Evolutionary conservation across 352 stramenopile species (phyloP), one percentile per base, ranked within the genome.

Genomic region (Elongisporangium anandrum): DNA sequence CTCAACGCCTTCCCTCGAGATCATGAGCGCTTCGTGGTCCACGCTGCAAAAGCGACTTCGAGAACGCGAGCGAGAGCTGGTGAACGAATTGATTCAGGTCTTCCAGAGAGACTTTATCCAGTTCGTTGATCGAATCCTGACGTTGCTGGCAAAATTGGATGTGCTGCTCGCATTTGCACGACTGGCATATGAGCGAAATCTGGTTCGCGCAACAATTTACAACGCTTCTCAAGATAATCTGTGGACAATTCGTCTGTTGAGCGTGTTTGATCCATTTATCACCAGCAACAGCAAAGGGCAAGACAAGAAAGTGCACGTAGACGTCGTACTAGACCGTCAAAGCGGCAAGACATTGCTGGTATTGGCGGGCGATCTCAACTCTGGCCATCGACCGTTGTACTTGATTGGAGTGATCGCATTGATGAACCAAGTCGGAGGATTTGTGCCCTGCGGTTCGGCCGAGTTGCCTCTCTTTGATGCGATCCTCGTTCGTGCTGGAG

Each of bases 401-500:
- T 29, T 66, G 12, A 45, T 80, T 39, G 74, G 73, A 0, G 41
- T 70, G 7, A 66, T 72, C 7, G 67, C 71, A 10, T 47, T 78
- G 12, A 65, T 90, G 3, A 81, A 82, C 59, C 80, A 90, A 51
- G 67, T 88, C 21, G 80, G 77, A 0, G 85, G 80, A 26, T 90
- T 88, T 45, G 80, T 88, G 4, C 74, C 80, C 3, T 86, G 77
- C 39, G 22, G 57, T 45, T 13, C 64, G 7, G 77, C 77, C 1
- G 54, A 45, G 6, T 59, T 90, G 1, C 61, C 72, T 0, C 41
- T 88, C 0, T 84, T 87, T 55, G 72, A 85, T 48, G 55, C 73
- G 0, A 61, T 85, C 13, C 70, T 68, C 22, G 26, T 85, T 22
- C 75, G 75, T 1, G 58, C 64, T 38, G 77, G 77, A n/a, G 66